phyloP scores from a whole-genome alignment of 108 stramenopile species.

The Cyclostephanos invisitatus region DNA sequence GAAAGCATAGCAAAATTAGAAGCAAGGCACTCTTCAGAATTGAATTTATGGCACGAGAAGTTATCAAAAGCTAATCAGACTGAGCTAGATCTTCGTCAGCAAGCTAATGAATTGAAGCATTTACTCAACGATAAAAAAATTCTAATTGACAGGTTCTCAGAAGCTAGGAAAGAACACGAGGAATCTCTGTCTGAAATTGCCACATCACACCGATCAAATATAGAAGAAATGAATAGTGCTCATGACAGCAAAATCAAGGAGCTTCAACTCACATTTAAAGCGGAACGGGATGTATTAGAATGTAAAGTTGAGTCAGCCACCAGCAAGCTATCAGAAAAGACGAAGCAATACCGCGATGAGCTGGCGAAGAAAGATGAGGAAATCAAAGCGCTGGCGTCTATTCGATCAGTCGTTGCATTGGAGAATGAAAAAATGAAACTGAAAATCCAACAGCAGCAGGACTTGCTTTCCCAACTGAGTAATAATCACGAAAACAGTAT shows the following conservation, averaged over 20 bases:
- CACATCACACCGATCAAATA: background rate
- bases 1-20: slow-evolving; percentile 1
- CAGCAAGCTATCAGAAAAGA: background rate
- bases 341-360: background rate
- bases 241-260: slow-evolving; percentile 12
- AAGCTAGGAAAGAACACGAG: background rate
- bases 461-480: background rate
- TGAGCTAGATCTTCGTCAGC: slow-evolving; percentile 6
- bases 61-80: background rate
- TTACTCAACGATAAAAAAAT: slow-evolving; percentile 10
- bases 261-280: background rate
- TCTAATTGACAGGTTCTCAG: slow-evolving; percentile 2
- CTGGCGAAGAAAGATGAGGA: background rate
- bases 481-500: background rate
- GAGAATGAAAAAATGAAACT: slow-evolving; percentile 2
- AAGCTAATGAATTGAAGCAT: slow-evolving; percentile 3
- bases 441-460: slow-evolving; percentile 1
- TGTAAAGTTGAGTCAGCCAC: background rate
- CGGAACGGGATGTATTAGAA: background rate
- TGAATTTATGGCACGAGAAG: background rate
- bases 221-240: slow-evolving; percentile 1
- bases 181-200: slow-evolving; percentile 13
- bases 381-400: background rate
- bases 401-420: background rate
- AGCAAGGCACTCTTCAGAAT: slow-evolving; percentile 8